These are phyloP conservation scores for Naganishia cerealis DNA, from an alignment of 1,284 basidiomycete genomes.

Conservation along the genomic window DNA sequence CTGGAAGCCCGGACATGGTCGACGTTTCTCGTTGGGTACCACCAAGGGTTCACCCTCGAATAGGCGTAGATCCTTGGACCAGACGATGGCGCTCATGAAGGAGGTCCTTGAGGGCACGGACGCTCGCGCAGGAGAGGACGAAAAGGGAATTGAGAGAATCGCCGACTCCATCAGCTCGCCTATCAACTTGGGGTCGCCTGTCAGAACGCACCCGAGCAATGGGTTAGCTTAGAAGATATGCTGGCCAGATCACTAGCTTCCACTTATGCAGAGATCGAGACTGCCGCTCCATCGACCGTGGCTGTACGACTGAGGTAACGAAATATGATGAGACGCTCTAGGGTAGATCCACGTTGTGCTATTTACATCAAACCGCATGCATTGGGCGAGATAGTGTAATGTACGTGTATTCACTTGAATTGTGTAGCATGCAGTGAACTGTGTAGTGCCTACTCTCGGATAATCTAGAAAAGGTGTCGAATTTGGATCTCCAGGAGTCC, in stretches of 20 bases:
- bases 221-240: slow-evolving; percentile 7
- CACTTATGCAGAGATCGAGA: not conserved
- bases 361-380: slow-evolving; percentile 3
- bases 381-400: not conserved
- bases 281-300: not conserved
- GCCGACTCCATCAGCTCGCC: slow-evolving; percentile 54
- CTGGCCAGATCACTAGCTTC: not conserved
- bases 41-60: slow-evolving; percentile 95
- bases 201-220: slow-evolving; percentile 10
- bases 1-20: slow-evolving; percentile 66
- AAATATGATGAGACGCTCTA: not conserved
- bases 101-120: slow-evolving; percentile 75
- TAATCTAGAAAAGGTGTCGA: too few species aligned
- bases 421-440: too few species aligned
- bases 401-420: not conserved
- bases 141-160: slow-evolving; percentile 48
- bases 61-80: slow-evolving; percentile 86
- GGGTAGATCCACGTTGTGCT: not conserved
- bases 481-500: too few species aligned
- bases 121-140: slow-evolving; percentile 42
- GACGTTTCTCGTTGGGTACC: slow-evolving; percentile 88
- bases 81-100: slow-evolving; percentile 92
- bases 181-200: slow-evolving; percentile 25
- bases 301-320: not conserved
- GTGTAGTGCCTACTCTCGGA: too few species aligned